These are phyloP conservation scores for Phytophthora fragariae DNA, from an alignment of 352 stramenopile species.

Conservation along the genomic window DNA sequence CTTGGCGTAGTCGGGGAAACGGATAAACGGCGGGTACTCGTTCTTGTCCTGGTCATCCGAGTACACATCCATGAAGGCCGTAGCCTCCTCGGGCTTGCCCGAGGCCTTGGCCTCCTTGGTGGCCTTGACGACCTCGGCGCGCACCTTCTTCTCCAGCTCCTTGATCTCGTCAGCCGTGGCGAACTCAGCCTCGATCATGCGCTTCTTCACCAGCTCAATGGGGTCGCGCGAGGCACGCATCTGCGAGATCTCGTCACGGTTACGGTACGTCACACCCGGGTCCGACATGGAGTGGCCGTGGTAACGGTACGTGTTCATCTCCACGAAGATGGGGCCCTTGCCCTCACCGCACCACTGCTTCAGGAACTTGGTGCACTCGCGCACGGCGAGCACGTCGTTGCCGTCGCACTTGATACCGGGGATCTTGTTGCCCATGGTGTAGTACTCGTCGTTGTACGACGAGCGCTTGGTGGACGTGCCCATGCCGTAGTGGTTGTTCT, in stretches of 20 bases:
- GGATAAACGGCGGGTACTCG: conserved; percentile 96
- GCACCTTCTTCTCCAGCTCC: conserved; percentile 98
- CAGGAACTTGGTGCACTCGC: conserved; percentile 97
- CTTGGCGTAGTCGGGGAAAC: conserved; percentile 97
- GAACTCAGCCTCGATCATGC: conserved; percentile 94
- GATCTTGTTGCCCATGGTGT: conserved; percentile 99
- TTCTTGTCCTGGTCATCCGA: conserved; percentile 89
- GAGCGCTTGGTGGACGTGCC: conserved; percentile 98
- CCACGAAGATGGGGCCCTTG: conserved; percentile 99
- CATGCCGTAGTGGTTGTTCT: conserved; percentile 99
- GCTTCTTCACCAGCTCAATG: conserved; percentile 99
- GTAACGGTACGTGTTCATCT: conserved; percentile 99
- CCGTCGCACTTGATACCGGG: conserved; percentile 99
- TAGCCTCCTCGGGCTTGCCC: conserved; percentile 53
- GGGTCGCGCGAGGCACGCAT: conserved; percentile 98
- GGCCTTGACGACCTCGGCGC: conserved; percentile 97
- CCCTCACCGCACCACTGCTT: conserved; percentile 96
- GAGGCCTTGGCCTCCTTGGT: conserved; percentile 93
- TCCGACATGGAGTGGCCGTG: conserved; percentile 99
- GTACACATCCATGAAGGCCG: conserved; percentile 91
- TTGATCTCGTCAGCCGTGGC: conserved; percentile 98
- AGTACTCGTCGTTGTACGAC: conserved; percentile 98
- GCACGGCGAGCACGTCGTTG: conserved; percentile 98
- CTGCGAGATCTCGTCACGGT: conserved; percentile 99
- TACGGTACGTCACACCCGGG: conserved; percentile 99